These are phyloP conservation scores for Pseudovirgaria hyperparasitica DNA, from an alignment of 2,329 filamentous ascomycete species.

Conservation along the genomic window DNA sequence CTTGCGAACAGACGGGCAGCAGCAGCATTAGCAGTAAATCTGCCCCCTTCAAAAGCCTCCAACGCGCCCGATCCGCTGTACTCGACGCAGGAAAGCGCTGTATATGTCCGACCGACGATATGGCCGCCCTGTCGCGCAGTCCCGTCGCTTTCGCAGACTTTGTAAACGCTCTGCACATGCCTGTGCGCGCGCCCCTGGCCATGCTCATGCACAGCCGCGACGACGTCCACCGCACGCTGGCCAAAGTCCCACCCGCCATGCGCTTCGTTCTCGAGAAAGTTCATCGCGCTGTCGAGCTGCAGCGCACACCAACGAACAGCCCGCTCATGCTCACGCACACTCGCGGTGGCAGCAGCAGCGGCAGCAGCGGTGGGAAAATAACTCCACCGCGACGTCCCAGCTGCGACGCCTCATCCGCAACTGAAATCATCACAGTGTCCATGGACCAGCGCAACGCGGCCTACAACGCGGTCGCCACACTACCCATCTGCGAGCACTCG, in stretches of 20 bases:
- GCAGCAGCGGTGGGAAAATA: no score
- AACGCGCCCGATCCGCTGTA: not conserved
- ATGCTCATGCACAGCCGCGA: no score
- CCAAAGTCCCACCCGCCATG: not conserved
- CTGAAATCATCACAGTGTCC: not conserved
- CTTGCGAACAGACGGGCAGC: not conserved
- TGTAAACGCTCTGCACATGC: no score
- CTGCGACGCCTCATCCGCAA: not conserved
- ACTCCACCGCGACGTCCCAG: no score
- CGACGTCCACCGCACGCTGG: conserved; percentile 1
- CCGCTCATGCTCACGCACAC: not conserved
- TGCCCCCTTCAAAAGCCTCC: no score
- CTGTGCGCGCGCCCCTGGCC: no score
- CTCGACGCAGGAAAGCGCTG: conserved; percentile 1
- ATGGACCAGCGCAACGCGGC: conserved; percentile 2
- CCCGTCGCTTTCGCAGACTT: not conserved
- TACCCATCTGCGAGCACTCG: conserved; percentile 4
- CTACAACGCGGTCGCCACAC: conserved; percentile 4
- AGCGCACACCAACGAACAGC: not conserved
- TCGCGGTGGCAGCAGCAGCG: conserved; percentile 1
- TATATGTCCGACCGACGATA: not conserved
- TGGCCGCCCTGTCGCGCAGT: not conserved
- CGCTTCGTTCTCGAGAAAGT: conserved; percentile 1
- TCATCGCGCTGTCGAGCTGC: not conserved
- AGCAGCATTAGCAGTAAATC: no score